phyloP scores from a whole-genome alignment of 202 grass and related monocot genomes.

The Miscanthus sacchariflorus region DNA sequence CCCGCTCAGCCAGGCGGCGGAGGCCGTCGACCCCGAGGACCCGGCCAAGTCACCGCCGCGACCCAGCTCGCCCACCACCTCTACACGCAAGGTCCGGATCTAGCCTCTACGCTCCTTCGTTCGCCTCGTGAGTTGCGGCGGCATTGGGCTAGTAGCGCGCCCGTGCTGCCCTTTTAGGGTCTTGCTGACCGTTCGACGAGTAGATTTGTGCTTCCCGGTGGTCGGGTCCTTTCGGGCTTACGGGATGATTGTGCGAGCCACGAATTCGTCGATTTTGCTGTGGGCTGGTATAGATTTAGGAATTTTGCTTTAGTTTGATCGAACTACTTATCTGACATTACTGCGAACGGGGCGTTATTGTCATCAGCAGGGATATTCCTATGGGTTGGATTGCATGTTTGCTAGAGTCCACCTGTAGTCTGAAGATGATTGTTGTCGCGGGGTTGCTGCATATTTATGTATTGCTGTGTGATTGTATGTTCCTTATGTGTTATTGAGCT shows the following conservation, averaged over 20 bases:
- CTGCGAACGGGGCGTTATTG: background rate
- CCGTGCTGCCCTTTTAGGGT: background rate
- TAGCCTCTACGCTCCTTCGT: background rate
- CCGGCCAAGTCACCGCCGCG: conserved; percentile 74
- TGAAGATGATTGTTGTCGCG: background rate
- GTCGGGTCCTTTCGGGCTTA: background rate
- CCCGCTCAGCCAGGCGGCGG: conserved; percentile 75
- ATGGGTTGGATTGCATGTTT: background rate
- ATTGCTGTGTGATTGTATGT: background rate
- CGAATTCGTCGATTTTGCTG: background rate
- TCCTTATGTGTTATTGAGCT: background rate
- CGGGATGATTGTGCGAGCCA: background rate
- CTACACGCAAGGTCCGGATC: conserved; percentile 90
- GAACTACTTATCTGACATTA: background rate
- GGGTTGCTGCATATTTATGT: conserved; percentile 18
- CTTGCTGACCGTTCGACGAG: background rate
- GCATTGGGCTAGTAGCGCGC: background rate
- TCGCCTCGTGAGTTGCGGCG: background rate
- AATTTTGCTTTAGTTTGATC: background rate
- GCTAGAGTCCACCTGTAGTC: background rate
- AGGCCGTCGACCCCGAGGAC: conserved; percentile 83
- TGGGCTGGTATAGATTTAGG: background rate
- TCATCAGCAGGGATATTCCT: background rate
- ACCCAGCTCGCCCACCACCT: conserved; percentile 71
- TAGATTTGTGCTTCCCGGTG: background rate